Evolutionary conservation across 2,329 filamentous ascomycete genomes (phyloP).

Genomic region (Thermomyces lanuginosus): DNA sequence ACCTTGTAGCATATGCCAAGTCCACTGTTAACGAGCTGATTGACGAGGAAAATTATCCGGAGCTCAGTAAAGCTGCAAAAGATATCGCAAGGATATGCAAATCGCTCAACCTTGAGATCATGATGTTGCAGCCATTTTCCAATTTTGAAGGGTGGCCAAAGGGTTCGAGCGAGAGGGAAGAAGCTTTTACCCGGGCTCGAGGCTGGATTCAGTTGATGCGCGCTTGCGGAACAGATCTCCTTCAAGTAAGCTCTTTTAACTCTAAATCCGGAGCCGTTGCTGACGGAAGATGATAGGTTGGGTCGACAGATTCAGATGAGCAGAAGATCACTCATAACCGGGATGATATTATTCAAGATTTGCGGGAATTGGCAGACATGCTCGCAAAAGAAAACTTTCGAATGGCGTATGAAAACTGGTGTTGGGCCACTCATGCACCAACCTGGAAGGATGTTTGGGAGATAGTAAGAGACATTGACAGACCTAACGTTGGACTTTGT

Average conservation of each 20-base stretch:
- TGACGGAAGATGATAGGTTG: slow-evolving; percentile 25
- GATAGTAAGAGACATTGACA: slow-evolving; percentile 46
- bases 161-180: slow-evolving; percentile 40
- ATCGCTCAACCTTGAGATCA: slow-evolving; percentile 40
- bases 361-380: slow-evolving; percentile 48
- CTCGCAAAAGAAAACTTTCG: slow-evolving; percentile 41
- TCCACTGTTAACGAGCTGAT: slow-evolving; percentile 36
- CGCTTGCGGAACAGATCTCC: slow-evolving; percentile 49
- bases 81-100: slow-evolving; percentile 41
- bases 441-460: slow-evolving; percentile 55
- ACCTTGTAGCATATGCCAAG: slow-evolving; percentile 48
- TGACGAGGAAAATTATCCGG: slow-evolving; percentile 41
- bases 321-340: slow-evolving; percentile 36
- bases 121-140: slow-evolving; percentile 60
- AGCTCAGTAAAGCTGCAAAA: slow-evolving; percentile 38
- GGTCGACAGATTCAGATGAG: slow-evolving; percentile 46
- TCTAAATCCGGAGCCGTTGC: background rate
- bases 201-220: slow-evolving; percentile 61
- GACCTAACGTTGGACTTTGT: slow-evolving; percentile 54
- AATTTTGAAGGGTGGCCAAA: slow-evolving; percentile 62
- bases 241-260: slow-evolving; percentile 46
- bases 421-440: slow-evolving; percentile 56
- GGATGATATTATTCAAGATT: slow-evolving; percentile 41
- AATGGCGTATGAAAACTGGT: slow-evolving; percentile 69
- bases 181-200: slow-evolving; percentile 45